Evolutionary conservation across 208 protist genomes (phyloP).

Genomic region (Crithidia brevicula): DNA sequence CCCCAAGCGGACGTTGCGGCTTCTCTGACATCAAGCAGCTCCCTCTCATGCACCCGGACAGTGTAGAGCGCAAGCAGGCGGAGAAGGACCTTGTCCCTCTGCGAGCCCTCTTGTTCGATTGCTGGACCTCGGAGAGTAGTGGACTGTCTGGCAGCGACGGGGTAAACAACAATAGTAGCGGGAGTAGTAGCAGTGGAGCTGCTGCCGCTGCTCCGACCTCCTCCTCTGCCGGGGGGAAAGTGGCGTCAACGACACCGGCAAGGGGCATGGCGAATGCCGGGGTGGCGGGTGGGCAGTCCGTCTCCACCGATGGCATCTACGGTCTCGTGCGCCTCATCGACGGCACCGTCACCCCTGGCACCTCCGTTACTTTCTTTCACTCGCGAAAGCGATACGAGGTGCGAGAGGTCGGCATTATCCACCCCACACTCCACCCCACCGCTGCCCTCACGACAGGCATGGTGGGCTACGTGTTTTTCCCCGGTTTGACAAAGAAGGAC

Average conservation of each 20-base stretch:
- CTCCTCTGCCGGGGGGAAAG: not conserved
- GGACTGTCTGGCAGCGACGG: slow-evolving; percentile 67
- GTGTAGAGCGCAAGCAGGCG: slow-evolving; percentile 48
- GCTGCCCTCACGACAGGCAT: slow-evolving; percentile 91
- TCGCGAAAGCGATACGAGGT: slow-evolving; percentile 80
- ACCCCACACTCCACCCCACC: slow-evolving; percentile 89
- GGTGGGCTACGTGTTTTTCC: slow-evolving; percentile 95
- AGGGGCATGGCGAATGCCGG: not conserved
- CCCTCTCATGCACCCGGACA: slow-evolving; percentile 65
- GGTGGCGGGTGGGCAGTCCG: slow-evolving; percentile 16
- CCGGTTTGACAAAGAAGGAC: slow-evolving; percentile 83
- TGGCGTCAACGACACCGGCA: too few relatives aligned
- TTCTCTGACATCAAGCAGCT: slow-evolving; percentile 85
- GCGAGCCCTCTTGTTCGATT: slow-evolving; percentile 96
- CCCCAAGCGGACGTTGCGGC: slow-evolving; percentile 54
- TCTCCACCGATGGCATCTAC: slow-evolving; percentile 57
- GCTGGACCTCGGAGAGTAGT: slow-evolving; percentile 93
- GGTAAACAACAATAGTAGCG: slow-evolving; percentile 2
- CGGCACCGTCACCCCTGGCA: slow-evolving; percentile 88
- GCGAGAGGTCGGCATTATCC: slow-evolving; percentile 94
- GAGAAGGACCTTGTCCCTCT: slow-evolving; percentile 78
- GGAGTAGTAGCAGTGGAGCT: not conserved
- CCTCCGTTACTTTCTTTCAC: slow-evolving; percentile 67
- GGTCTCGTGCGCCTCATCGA: slow-evolving; percentile 91
- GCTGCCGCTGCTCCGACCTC: slow-evolving; percentile 1